Percentiles rank a stretch among this genome's conserved stretches.
phyloP scores from a whole-genome alignment of 2,329 filamentous ascomycete species.

The Penicillium sumatraense region DNA sequence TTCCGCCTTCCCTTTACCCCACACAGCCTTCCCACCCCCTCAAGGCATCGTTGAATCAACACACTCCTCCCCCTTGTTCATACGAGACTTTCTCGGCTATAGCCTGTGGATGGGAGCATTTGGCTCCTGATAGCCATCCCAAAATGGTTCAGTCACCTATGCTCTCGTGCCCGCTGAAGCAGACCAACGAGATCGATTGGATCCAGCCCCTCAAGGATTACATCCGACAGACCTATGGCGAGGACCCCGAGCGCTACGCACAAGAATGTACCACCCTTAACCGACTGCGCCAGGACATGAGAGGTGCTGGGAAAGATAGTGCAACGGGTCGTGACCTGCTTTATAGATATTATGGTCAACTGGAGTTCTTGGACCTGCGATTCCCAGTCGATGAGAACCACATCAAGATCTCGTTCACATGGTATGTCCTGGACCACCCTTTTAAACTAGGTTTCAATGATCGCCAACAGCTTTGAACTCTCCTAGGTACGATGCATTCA shows the following conservation, averaged over 20 bases:
- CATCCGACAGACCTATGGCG: slow-evolving; percentile 91
- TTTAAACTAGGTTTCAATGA: background rate
- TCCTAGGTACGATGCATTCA: slow-evolving; percentile 96
- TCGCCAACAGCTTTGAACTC: slow-evolving; percentile 5
- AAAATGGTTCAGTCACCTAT: slow-evolving; percentile 86
- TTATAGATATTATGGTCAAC: slow-evolving; percentile 96
- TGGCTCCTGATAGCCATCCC: slow-evolving; percentile 37
- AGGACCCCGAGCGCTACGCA: slow-evolving; percentile 93
- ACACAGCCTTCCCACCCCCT: slow-evolving; percentile 26
- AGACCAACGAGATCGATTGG: slow-evolving; percentile 99
- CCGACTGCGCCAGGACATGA: slow-evolving; percentile 95
- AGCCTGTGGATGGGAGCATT: slow-evolving; percentile 39
- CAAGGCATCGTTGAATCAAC: slow-evolving; percentile 15
- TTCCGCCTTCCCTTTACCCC: slow-evolving; percentile 28
- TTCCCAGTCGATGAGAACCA: slow-evolving; percentile 99
- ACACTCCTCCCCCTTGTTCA: slow-evolving; percentile 13
- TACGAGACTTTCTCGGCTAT: slow-evolving; percentile 5
- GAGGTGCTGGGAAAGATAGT: slow-evolving; percentile 95
- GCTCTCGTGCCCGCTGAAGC: slow-evolving; percentile 90
- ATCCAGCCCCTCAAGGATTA: slow-evolving; percentile 87
- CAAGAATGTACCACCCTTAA: slow-evolving; percentile 96
- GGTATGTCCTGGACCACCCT: slow-evolving; percentile 59
- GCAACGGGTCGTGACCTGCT: slow-evolving; percentile 89
- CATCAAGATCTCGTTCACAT: slow-evolving; percentile 98
- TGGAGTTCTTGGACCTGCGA: slow-evolving; percentile 89